Base-by-base conservation (phyloP, 2,329 filamentous ascomycete genomes). In the Capronia coronata region DNA sequence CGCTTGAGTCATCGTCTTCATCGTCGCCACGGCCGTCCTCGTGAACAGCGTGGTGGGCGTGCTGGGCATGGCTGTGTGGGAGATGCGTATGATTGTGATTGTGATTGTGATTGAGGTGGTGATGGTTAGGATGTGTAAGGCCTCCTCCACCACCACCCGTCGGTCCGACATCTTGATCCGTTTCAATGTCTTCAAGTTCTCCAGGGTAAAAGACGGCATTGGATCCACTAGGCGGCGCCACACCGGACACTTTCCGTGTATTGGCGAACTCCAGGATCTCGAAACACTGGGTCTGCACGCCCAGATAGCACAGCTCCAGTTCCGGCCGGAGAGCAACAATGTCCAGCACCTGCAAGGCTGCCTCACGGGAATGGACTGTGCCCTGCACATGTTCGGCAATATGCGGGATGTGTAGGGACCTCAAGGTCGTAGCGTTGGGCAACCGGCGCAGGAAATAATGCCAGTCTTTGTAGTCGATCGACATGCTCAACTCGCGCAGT, bases 371-470 rank as follows among this genome's bases (percentile, higher is more conserved):
- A 46, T 86, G 80, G 62, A 78, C 64, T 63, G 69, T 69, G 53
- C 71, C 67, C 63, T 80, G 74, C 7, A 79, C 72, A 56, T 82
- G 78, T 45, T 84, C 78, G 21, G 77, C 75, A 48, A 88, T 79
- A 62, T 81, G 78, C 6, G 83, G 79, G 39, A 90, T 77, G 62
- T 88, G 83, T 2, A 89, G 69, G 8, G 83, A 84, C 16, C 82
- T 80, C 29, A 93, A 74, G 48, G 85, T 80, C 0, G 82, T 77
- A 44, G 90, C 75, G 45, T 80, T 77, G 0, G 85, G 85, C 9
- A 93, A 75, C 35, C 83, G 74, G 63, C 87, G 85, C 7, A 93
- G 75, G 69, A 93, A 87, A 55, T 79, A 82, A 66, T 93, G 87
- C 86, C 87, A 93, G 61, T 90, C 84, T 58, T 78, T 80, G 65